Evolutionary conservation across 352 stramenopile species (phyloP).

Genomic region (Halophytophthora polymorphica): DNA sequence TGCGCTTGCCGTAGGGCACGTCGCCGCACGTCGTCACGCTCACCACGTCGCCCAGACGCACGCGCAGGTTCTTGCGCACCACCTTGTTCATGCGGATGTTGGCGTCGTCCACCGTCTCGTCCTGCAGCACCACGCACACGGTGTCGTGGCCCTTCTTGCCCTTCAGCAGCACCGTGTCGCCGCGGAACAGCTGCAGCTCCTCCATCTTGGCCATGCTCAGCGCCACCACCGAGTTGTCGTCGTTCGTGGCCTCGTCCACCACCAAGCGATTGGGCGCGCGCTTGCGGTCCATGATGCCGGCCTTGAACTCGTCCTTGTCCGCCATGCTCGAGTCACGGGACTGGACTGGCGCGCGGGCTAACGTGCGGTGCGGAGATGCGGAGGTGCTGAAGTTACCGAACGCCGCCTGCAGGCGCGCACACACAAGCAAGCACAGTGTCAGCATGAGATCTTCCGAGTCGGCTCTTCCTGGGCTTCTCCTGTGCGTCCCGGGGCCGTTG

Average conservation of each 20-base stretch:
- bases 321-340: slow-evolving; percentile 18
- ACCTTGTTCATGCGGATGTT: slow-evolving; percentile 99
- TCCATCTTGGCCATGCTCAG: slow-evolving; percentile 96
- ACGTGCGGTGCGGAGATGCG: too few relatives aligned
- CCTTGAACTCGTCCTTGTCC: slow-evolving; percentile 75
- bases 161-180: slow-evolving; percentile 99
- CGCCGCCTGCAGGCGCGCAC: too few relatives aligned
- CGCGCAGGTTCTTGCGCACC: slow-evolving; percentile 98
- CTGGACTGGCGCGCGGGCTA: too few relatives aligned
- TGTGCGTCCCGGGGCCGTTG: too few relatives aligned
- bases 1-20: slow-evolving; percentile 98
- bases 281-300: slow-evolving; percentile 91
- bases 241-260: slow-evolving; percentile 96
- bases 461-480: too few relatives aligned
- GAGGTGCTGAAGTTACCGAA: too few relatives aligned
- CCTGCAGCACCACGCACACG: slow-evolving; percentile 97
- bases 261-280: slow-evolving; percentile 97
- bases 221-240: slow-evolving; percentile 98
- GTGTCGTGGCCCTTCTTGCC: slow-evolving; percentile 99
- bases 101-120: slow-evolving; percentile 97
- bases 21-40: slow-evolving; percentile 96
- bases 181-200: slow-evolving; percentile 98
- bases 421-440: too few relatives aligned
- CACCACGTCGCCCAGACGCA: slow-evolving; percentile 97
- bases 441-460: too few relatives aligned